These are phyloP conservation scores for Lotus japonicus DNA, from an alignment of 306 rosid genomes.

Conservation along the genomic window DNA sequence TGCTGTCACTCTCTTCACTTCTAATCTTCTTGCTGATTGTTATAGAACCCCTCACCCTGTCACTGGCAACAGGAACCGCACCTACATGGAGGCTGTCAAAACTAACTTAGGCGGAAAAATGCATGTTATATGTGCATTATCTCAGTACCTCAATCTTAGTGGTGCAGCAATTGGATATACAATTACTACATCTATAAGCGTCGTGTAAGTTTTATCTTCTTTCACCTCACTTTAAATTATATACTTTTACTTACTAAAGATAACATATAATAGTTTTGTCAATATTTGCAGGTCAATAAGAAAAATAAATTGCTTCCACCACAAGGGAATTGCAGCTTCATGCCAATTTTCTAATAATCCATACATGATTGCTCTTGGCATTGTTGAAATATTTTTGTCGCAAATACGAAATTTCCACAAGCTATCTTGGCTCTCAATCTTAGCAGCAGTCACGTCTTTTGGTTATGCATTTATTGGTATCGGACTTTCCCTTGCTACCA, in stretches of 20 bases:
- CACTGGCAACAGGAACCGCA: constrained; percentile 12
- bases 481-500: constrained; percentile 44
- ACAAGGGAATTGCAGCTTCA: constrained; percentile 1
- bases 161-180: constrained; percentile 23
- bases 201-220: constrained; percentile 24
- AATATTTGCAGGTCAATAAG: constrained; percentile 55
- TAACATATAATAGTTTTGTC: too few relatives aligned
- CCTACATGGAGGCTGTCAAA: constrained; percentile 24
- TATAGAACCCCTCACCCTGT: constrained; percentile 31
- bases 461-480: constrained; percentile 48
- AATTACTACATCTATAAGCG: constrained; percentile 18
- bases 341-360: constrained; percentile 48
- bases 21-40: constrained; percentile 26
- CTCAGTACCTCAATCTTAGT: constrained; percentile 9
- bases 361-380: constrained; percentile 49
- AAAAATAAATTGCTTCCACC: constrained; percentile 38
- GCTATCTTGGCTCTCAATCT: constrained; percentile 40
- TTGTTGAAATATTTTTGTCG: constrained; percentile 41
- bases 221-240: too few relatives aligned
- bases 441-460: constrained; percentile 48
- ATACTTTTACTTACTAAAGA: too few relatives aligned
- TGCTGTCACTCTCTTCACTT: constrained; percentile 8
- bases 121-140: constrained; percentile 1
- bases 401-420: constrained; percentile 51
- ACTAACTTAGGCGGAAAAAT: constrained; percentile 22